Evolutionary conservation across 208 protist species (phyloP), one percentile per base, ranked within the genome.

Genomic region (Herpetomonas samuelpessoai): DNA sequence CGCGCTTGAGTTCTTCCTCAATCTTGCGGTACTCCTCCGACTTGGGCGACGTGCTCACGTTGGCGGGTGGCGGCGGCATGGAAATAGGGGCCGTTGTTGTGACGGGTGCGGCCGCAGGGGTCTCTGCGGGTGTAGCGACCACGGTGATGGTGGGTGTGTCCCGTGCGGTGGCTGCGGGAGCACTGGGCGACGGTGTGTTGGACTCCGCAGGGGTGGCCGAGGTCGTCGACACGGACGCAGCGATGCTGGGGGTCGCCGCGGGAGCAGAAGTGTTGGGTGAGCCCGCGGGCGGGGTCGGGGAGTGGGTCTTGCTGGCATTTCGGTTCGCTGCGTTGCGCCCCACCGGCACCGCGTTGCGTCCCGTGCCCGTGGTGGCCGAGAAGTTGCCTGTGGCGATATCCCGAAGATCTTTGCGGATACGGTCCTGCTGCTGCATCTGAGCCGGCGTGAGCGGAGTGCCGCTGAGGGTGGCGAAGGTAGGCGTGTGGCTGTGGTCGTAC

Each of bases 401-500:
- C 19, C 65, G 46, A 18, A 27, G 62, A 2, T 51, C 57, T 49
- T 54, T 69, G 50, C 56, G 49, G 25, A 10, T 50, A 27, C 51
- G 56, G 3, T 66, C 24, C 21, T 18, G 3, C 26, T 62, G 57
- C 57, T 26, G 22, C 44, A 21, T 2, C 22, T 48, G 45, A 18
- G 9, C 29, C 22, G 48, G 30, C 48, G 26, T 57, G 54, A 9
- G 7, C 27, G 54, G 4, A 12, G 47, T 24, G 44, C 29, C 16
- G 29, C n/a, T 31, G 38, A 39, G 29, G 50, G 16, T 28, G 46
- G 57, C 27, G 62, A 14, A 39, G 35, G 35, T 41, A 6, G 35
- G 35, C 9, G 35, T 41, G 35, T 73, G 47, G 10, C 65, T 68
- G 47, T 30, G 67, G 47, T 73, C 67, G 71, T 73, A 78, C 52